A percentile compares a stretch with the other conserved stretches of the same genome.
Evolutionary conservation across 2,329 filamentous ascomycete species (phyloP).

Genomic region (Clonostachys chloroleuca): DNA sequence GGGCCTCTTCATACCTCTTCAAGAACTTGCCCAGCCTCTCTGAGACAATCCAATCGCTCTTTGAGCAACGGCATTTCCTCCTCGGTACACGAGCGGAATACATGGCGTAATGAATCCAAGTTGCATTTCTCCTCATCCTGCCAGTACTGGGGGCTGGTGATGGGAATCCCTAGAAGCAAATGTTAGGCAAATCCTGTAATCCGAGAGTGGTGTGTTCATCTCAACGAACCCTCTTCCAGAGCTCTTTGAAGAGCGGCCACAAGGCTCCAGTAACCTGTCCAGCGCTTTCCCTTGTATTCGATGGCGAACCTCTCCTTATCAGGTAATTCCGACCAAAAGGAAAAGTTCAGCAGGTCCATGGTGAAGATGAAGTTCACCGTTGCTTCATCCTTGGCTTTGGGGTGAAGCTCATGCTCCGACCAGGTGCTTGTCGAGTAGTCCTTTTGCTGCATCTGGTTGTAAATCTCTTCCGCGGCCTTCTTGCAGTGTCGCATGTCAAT

Average conservation of each 20-base stretch:
- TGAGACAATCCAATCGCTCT: constrained; percentile 72
- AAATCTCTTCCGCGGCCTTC: constrained; percentile 74
- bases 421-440: constrained; percentile 81
- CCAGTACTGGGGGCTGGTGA: constrained; percentile 89
- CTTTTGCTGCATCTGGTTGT: constrained; percentile 77
- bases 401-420: constrained; percentile 86
- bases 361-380: constrained; percentile 93
- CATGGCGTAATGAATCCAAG: constrained; percentile 65
- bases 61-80: constrained; percentile 83
- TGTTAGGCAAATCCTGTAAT: neutral
- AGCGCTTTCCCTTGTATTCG: constrained; percentile 73
- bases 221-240: constrained; percentile 67
- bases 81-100: constrained; percentile 83
- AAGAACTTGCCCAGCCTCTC: constrained; percentile 78
- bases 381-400: constrained; percentile 71
- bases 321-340: constrained; percentile 79
- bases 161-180: constrained; percentile 64
- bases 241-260: constrained; percentile 84
- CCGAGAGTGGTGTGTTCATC: neutral
- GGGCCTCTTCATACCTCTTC: constrained; percentile 53
- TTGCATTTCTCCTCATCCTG: constrained; percentile 70
- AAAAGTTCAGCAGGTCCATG: constrained; percentile 96
- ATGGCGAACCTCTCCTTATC: constrained; percentile 76
- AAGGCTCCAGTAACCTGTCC: constrained; percentile 95
- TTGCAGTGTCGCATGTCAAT: constrained; percentile 81